phyloP scores from a whole-genome alignment of 1,284 basidiomycete genomes.

The Ceratobasidium sp. region DNA sequence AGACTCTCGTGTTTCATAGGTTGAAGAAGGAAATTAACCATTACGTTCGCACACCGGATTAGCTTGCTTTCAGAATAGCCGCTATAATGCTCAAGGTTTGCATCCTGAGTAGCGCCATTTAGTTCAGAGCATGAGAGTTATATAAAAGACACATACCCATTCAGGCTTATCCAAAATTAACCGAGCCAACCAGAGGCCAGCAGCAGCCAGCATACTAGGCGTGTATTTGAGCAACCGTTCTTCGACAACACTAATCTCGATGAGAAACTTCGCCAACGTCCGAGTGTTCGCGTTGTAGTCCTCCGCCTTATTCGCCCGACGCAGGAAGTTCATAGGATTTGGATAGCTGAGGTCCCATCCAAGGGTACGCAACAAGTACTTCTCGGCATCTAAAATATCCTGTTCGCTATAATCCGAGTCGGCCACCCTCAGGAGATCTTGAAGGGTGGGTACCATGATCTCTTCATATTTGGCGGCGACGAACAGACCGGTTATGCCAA shows the following conservation, averaged over 20 bases:
- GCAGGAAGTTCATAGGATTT: slow-evolving; percentile 90
- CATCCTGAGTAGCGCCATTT: slow-evolving; percentile 59
- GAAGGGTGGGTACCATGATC: slow-evolving; percentile 86
- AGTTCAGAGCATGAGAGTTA: not conserved
- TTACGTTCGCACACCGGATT: slow-evolving; percentile 85
- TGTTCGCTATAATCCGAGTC: slow-evolving; percentile 84
- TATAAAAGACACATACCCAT: slow-evolving; percentile 65
- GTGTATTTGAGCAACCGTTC: slow-evolving; percentile 80
- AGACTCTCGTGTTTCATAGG: slow-evolving; percentile 76
- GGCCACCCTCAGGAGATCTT: slow-evolving; percentile 86
- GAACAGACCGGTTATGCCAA: slow-evolving; percentile 93
- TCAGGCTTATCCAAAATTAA: slow-evolving; percentile 79
- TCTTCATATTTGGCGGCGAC: slow-evolving; percentile 96
- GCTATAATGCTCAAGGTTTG: slow-evolving; percentile 90
- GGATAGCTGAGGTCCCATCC: slow-evolving; percentile 92
- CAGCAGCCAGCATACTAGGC: slow-evolving; percentile 86
- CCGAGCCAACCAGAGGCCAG: slow-evolving; percentile 89
- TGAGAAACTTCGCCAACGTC: slow-evolving; percentile 89
- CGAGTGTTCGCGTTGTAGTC: slow-evolving; percentile 85
- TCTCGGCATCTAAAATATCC: slow-evolving; percentile 92
- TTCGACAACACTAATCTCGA: slow-evolving; percentile 92
- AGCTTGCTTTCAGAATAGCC: slow-evolving; percentile 84
- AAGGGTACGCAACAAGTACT: slow-evolving; percentile 89
- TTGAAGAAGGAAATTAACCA: slow-evolving; percentile 90
- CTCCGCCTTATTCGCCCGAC: slow-evolving; percentile 93